Percentiles rank a stretch among this genome's conserved stretches.
Conservation (phyloP, 2,329 filamentous ascomycete genomes). For the Leptographium flavum region DNA sequence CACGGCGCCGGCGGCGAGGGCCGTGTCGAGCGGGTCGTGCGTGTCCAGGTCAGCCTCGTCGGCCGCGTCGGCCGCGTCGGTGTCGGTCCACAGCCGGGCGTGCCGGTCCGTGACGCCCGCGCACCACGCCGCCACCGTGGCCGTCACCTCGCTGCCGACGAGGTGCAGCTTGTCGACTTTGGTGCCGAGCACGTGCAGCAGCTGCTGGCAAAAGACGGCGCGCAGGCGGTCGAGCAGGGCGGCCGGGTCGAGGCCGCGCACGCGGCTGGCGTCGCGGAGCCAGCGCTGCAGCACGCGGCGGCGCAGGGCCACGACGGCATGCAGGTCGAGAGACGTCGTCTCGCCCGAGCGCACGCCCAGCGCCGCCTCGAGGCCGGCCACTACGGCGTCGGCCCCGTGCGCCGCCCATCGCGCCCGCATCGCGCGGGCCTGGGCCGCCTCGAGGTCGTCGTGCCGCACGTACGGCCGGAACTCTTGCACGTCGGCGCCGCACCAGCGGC, state of each 20-base stretch:
- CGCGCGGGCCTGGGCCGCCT: conserved; percentile 42
- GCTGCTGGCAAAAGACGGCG: conserved; percentile 51
- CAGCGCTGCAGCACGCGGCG: conserved; percentile 59
- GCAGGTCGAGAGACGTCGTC: conserved; percentile 36
- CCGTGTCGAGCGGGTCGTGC: conserved; percentile 44
- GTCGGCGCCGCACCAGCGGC: conserved; percentile 68
- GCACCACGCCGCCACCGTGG: conserved; percentile 46
- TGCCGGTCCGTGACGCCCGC: conserved; percentile 34
- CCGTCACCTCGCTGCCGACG: conserved; percentile 50
- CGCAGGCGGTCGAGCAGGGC: conserved; percentile 57
- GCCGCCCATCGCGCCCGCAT: conserved; percentile 51
- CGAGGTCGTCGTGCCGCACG: conserved; percentile 66
- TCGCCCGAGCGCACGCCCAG: conserved; percentile 41
- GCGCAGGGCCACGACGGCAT: conserved; percentile 53
- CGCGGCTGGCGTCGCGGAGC: conserved; percentile 53
- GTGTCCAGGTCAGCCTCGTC: conserved; percentile 13
- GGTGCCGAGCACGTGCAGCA: conserved; percentile 46
- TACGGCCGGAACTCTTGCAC: conserved; percentile 78
- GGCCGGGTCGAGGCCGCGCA: conserved; percentile 51
- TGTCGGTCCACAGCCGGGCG: conserved; percentile 45
- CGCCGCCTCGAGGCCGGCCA: conserved; percentile 46
- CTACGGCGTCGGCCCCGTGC: conserved; percentile 41
- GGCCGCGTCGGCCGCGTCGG: not conserved
- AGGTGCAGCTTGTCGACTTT: conserved; percentile 50
- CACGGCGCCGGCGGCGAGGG: conserved; percentile 49